Conservation (phyloP, 495 filamentous ascomycete species). For the Talaromyces trachyspermus region DNA sequence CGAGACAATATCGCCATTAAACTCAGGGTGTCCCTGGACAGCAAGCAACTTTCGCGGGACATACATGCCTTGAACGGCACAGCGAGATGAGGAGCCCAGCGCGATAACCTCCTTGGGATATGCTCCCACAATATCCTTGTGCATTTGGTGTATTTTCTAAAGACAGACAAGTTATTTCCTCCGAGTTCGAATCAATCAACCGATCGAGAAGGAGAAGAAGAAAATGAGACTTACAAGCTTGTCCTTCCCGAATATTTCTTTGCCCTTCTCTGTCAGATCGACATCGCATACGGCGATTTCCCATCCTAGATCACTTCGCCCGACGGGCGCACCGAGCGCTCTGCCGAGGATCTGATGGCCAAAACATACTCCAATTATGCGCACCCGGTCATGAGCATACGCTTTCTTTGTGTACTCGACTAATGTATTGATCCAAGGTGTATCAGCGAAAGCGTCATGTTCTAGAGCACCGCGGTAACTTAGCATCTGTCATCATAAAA, state of each 20-base stretch:
- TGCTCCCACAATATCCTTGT: constrained; percentile 67
- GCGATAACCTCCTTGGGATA: constrained; percentile 54
- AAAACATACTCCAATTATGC: constrained; percentile 77
- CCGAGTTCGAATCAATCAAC: not conserved
- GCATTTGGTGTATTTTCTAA: constrained; percentile 84
- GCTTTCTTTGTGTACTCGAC: constrained; percentile 60
- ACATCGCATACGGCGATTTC: constrained; percentile 70
- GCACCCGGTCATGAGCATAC: constrained; percentile 51
- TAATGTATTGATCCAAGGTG: constrained; percentile 69
- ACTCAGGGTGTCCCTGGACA: constrained; percentile 91
- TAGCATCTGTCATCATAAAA: not conserved
- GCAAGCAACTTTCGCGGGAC: constrained; percentile 57
- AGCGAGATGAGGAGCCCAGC: constrained; percentile 60
- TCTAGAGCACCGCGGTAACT: constrained; percentile 21
- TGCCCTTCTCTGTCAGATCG: constrained; percentile 61
- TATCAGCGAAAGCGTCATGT: constrained; percentile 56
- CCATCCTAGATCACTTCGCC: constrained; percentile 65
- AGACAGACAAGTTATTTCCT: not conserved
- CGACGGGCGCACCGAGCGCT: constrained; percentile 62
- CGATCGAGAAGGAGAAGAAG: not conserved
- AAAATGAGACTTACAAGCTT: constrained; percentile 48
- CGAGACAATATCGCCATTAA: constrained; percentile 62
- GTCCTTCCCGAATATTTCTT: constrained; percentile 62
- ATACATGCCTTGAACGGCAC: constrained; percentile 78
- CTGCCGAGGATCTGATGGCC: constrained; percentile 86